Conservation (phyloP, 164 flowering plant species). For the Magnolia kwangsiensis region DNA sequence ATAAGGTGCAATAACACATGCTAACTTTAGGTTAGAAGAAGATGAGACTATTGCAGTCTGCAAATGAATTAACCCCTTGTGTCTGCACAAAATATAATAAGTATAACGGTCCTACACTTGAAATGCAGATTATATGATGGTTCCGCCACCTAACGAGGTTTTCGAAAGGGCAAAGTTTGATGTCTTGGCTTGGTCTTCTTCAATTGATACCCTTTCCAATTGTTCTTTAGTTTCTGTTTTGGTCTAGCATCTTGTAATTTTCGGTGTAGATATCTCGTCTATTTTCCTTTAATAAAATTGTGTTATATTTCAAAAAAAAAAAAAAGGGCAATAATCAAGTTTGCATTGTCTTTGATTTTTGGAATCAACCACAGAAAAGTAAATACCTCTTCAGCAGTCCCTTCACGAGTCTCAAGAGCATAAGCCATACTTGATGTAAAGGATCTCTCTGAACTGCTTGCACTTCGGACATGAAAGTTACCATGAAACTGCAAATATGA, state of each 20-base stretch:
- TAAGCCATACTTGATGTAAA: conserved; percentile 45
- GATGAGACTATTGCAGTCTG: background rate
- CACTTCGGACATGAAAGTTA: conserved; percentile 44
- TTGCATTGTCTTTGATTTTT: background rate
- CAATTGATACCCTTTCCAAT: no score
- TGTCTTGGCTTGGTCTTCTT: no score
- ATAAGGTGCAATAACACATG: background rate
- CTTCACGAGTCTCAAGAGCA: conserved; percentile 68
- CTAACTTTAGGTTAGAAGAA: background rate
- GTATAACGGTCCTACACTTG: background rate
- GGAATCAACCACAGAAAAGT: background rate
- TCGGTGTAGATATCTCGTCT: no score
- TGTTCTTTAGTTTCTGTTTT: no score
- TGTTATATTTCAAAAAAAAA: background rate
- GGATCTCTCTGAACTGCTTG: conserved; percentile 30
- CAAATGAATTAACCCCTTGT: background rate
- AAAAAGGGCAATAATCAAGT: background rate
- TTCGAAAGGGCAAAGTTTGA: no score
- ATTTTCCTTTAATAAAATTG: background rate
- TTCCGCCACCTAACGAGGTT: no score
- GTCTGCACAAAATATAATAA: background rate
- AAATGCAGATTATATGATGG: background rate
- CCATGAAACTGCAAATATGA: conserved; percentile 53
- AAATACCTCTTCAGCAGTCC: conserved; percentile 83
- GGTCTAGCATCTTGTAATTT: no score